A percentile compares a stretch with the other conserved stretches of the same genome.
These are phyloP conservation scores for Ulota crispa DNA, from an alignment of 225 moss, liverwort and hornwort genomes.

Conservation along the genomic window DNA sequence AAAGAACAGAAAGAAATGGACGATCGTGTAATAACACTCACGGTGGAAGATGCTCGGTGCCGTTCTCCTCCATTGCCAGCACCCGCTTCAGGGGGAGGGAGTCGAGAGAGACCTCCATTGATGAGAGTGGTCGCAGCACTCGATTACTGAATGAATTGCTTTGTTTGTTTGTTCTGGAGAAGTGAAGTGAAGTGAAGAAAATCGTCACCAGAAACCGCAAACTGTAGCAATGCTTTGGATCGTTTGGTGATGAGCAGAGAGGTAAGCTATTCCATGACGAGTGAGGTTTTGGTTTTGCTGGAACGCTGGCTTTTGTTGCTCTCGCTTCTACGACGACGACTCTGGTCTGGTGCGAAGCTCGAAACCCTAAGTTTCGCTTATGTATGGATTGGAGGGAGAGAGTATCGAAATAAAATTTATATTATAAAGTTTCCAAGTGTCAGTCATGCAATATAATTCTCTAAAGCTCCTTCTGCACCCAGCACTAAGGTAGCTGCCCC, in stretches of 20 bases:
- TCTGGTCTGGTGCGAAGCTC: background rate
- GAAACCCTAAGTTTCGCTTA: background rate
- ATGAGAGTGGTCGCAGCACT: background rate
- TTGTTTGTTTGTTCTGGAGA: background rate
- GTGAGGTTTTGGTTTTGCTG: background rate
- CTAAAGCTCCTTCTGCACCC: too few species aligned
- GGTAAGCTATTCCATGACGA: background rate
- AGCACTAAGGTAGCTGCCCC: too few species aligned
- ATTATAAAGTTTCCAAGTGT: too few species aligned
- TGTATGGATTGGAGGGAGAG: too few species aligned
- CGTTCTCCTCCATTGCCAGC: conserved; percentile 80
- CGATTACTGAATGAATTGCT: background rate
- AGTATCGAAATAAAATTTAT: too few species aligned
- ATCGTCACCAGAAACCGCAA: background rate
- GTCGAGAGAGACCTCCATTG: conserved; percentile 73
- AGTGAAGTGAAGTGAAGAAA: background rate
- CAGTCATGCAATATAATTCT: too few species aligned
- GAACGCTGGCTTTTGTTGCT: background rate
- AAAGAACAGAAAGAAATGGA: background rate
- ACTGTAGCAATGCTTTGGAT: background rate
- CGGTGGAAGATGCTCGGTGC: conserved; percentile 83
- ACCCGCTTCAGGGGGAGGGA: conserved; percentile 87
- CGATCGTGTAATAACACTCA: conserved; percentile 16
- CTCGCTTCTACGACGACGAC: background rate
- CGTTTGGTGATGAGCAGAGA: background rate